Evolutionary conservation across 805 yeast species (phyloP), one percentile per base, ranked within the genome.

Genomic region (Phaffomyces antillensis): DNA sequence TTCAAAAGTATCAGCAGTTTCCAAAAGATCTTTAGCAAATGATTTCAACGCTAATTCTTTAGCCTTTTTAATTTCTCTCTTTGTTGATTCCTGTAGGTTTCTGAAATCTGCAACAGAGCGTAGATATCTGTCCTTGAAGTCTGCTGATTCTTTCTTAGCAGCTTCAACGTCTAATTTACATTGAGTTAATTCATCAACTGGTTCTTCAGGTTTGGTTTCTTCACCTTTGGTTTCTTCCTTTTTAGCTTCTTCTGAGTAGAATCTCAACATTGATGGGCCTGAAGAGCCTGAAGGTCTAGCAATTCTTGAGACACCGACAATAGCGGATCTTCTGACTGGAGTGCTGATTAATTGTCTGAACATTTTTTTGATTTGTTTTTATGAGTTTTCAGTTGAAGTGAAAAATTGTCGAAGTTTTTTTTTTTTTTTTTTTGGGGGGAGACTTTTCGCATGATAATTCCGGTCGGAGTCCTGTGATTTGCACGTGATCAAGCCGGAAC

Each of bases 91-190:
- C 42, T 59, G 63, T 44, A 59, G 49, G 46, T 59, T 59, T 42
- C 61, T 52, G 53, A 59, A 59, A 42, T 59, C 63, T 15, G 63
- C 63, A 43, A 56, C 48, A 17, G 63, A 53, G 45, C 63, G 56
- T 26, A 53, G 28, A 38, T 52, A 55, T 37, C 44, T 48, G 46
- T 56, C 59, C 44, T 56, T 59, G 53, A 58, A 55, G 33, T 52
- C 52, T n/a, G 61, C 51, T 18, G 53, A 30, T 36, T 58, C 58
- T 48, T 54, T 54, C 52, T 59, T 54, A 16, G 55, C 49, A 28
- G 51, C 45, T 28, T 53, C 60, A 8, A 51, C 17, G 36, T 53
- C 50, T 43, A 50, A 52, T 37, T 47, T 45, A 30, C 42, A 36
- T 17, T 45, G 23, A 11, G 59, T 46, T n/a, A 52, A 33, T 43